Conservation (phyloP, 371 early-diverging fungal genomes). For the Globomyces sp. region DNA sequence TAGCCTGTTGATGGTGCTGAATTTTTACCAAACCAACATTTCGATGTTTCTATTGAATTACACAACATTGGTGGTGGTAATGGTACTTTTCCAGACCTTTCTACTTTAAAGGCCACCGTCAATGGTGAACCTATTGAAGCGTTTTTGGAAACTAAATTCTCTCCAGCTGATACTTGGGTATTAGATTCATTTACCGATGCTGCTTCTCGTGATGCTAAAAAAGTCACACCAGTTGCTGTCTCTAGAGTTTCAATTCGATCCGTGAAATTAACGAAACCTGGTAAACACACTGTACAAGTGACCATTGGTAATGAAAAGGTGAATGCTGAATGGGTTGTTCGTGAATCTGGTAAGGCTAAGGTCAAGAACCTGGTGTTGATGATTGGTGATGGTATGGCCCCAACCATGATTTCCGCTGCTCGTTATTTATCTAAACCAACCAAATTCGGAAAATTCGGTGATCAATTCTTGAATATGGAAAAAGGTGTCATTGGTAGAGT, state of each 20-base stretch:
- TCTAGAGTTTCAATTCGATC: slow-evolving; percentile 59
- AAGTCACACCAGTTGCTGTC: slow-evolving; percentile 49
- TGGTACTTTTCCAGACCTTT: slow-evolving; percentile 14
- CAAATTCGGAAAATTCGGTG: slow-evolving; percentile 35
- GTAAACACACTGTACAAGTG: slow-evolving; percentile 54
- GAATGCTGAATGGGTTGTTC: slow-evolving; percentile 49
- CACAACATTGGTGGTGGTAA: slow-evolving; percentile 23
- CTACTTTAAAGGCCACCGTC: slow-evolving; percentile 25
- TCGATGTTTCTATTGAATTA: slow-evolving; percentile 38
- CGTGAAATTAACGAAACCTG: slow-evolving; percentile 55
- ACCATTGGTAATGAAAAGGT: slow-evolving; percentile 44
- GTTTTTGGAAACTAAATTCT: slow-evolving; percentile 11
- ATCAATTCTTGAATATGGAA: slow-evolving; percentile 61
- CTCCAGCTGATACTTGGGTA: slow-evolving; percentile 27
- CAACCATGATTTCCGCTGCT: slow-evolving; percentile 39
- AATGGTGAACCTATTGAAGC: slow-evolving; percentile 23
- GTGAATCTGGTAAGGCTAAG: slow-evolving; percentile 54
- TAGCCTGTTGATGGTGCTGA: slow-evolving; percentile 44
- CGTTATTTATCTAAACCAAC: slow-evolving; percentile 33
- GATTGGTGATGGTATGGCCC: slow-evolving; percentile 70
- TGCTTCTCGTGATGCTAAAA: slow-evolving; percentile 42
- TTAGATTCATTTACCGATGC: slow-evolving; percentile 48
- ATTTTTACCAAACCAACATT: slow-evolving; percentile 33
- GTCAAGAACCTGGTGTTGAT: slow-evolving; percentile 73
- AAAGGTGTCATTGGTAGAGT: slow-evolving; percentile 64